phyloP scores from a whole-genome alignment of 2,329 filamentous ascomycete genomes.

The Aspergillus clavatus region DNA sequence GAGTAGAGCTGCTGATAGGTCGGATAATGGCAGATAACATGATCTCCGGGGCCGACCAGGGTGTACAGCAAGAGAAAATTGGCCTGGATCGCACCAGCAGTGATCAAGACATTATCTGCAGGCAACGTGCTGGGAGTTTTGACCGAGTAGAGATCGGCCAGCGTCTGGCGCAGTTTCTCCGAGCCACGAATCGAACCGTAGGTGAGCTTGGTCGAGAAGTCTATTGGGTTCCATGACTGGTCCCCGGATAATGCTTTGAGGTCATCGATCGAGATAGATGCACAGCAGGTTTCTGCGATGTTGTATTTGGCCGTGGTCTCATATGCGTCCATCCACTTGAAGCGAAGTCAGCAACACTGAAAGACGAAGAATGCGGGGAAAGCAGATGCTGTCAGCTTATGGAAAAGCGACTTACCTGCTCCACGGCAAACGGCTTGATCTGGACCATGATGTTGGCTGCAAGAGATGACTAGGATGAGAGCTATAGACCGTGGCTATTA shows the following conservation, averaged over 20 bases:
- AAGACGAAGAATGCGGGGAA: constrained; percentile 2
- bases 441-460: constrained; percentile 35
- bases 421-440: constrained; percentile 51
- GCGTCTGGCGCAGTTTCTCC: constrained; percentile 21
- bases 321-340: constrained; percentile 56
- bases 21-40: constrained; percentile 81
- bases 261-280: constrained; percentile 68
- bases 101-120: constrained; percentile 67
- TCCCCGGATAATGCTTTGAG: constrained; percentile 53
- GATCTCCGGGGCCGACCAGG: constrained; percentile 67
- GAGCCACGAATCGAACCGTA: constrained; percentile 27
- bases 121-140: constrained; percentile 47
- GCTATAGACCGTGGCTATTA: neutral
- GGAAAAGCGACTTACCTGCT: constrained; percentile 58
- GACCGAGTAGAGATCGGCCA: constrained; percentile 42
- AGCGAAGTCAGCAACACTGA: neutral
- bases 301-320: constrained; percentile 56
- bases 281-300: constrained; percentile 73
- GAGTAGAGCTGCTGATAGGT: constrained; percentile 82
- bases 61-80: constrained; percentile 77
- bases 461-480: too few relatives aligned
- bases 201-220: constrained; percentile 21
- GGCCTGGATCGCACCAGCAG: constrained; percentile 75
- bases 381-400: constrained; percentile 31
- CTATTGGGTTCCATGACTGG: constrained; percentile 22